Evolutionary conservation across 2,329 filamentous ascomycete genomes (phyloP).

Genomic region (Botryotinia narcissicola): DNA sequence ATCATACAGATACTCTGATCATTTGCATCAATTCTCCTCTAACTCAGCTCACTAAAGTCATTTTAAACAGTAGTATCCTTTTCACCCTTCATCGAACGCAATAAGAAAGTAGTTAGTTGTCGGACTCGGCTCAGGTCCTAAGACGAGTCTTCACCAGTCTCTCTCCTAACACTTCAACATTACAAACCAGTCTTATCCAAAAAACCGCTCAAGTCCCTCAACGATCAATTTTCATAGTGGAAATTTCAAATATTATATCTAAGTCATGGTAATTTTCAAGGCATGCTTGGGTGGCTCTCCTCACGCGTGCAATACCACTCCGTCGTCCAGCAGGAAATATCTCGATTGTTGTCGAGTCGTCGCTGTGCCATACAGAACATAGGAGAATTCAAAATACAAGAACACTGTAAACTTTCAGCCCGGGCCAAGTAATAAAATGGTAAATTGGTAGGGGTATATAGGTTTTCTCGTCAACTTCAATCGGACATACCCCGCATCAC

Average conservation of each 20-base stretch:
- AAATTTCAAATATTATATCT: rapidly evolving
- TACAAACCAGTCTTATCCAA: neutral
- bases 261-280: too few relatives aligned
- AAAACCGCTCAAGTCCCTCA: neutral
- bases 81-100: neutral
- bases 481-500: neutral
- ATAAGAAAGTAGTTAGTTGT: neutral
- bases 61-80: neutral
- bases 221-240: rapidly evolving
- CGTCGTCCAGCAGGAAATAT: too few relatives aligned
- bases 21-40: neutral
- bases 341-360: neutral
- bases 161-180: neutral
- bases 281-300: neutral
- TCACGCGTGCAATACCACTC: neutral
- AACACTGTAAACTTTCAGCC: neutral
- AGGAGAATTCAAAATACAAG: neutral
- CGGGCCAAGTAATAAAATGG: neutral
- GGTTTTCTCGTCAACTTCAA: neutral
- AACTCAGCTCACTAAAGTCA: neutral
- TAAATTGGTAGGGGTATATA: neutral
- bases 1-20: too few relatives aligned
- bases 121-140: neutral
- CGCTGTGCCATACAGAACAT: neutral
- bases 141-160: neutral